Conservation (phyloP, 176 grass and related monocot genomes). For the Lolium perenne region DNA sequence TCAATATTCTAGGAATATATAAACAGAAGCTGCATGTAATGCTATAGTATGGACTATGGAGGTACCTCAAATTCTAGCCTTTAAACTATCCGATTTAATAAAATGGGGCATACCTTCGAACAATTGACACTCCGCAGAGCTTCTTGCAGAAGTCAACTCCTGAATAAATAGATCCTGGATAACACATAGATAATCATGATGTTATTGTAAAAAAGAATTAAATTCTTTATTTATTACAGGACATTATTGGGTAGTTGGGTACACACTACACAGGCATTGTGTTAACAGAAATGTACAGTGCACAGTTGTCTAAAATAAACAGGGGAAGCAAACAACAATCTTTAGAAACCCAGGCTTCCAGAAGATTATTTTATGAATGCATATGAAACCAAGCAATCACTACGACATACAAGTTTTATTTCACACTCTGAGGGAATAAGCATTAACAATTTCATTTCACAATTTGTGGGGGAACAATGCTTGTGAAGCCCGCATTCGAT, state of each 20-base stretch:
- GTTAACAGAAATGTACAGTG: conserved; percentile 4
- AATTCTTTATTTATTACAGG: neutral
- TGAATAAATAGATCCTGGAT: conserved; percentile 70
- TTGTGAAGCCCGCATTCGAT: too few relatives aligned
- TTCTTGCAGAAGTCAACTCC: conserved; percentile 93
- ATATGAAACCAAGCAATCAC: neutral
- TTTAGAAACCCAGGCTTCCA: conserved; percentile 23
- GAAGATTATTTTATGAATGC: conserved; percentile 26
- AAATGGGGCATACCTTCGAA: conserved; percentile 66
- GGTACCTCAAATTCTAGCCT: neutral
- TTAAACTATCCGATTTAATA: conserved; percentile 11
- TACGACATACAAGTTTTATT: neutral
- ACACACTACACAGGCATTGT: neutral
- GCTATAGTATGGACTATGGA: neutral
- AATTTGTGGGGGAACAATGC: too few relatives aligned
- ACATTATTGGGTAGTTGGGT: neutral
- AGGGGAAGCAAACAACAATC: neutral
- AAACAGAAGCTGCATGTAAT: conserved; percentile 13
- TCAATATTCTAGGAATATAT: neutral
- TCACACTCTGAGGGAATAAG: conserved; percentile 6
- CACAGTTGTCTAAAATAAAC: conserved; percentile 18
- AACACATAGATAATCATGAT: conserved; percentile 27
- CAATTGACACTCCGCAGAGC: conserved; percentile 87
- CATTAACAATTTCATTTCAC: too few relatives aligned
- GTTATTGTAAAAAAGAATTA: neutral